Base-by-base conservation (phyloP, 768 basidiomycete genomes). In the Xerocomus potaroensis region DNA sequence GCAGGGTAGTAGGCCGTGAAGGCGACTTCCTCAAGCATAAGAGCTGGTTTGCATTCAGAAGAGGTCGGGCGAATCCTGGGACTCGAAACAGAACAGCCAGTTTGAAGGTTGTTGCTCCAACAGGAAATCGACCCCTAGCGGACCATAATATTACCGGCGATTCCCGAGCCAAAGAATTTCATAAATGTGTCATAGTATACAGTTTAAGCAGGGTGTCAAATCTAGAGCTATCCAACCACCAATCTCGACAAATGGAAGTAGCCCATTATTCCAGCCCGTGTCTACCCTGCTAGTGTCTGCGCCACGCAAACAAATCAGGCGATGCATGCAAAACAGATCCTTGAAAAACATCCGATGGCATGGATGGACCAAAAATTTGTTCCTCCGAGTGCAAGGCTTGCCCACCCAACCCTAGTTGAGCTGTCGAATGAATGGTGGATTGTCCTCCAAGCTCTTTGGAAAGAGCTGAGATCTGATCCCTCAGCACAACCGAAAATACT, bases 1-100 rank as follows among this genome's bases (percentile, higher is more conserved):
- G 80, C 75, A 23, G 85, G 84, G 58, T 87, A 87, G 59, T 76
- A 86, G 1, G 72, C 75, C 23, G 78, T 83, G 55, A 83, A 87
- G 0, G 75, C 74, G 24, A 84, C 73, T 61, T 87, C 81, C 31
- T 82, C 75, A 7, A 87, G 69, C 26, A 66, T 55, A 24, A 87
- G 63, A 0, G 79, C 81, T 18, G 72, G 69, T 16, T 67, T 63
- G 51, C 41, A 45, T 21, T 44, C 62, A 41, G 51, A 54, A 40
- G 48, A 63, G 30, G 45, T 58, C 7, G 30, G 44, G 38, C 57
- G 67, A 37, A 74, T 64, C 55, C 68, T 77, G 24, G 69, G 64
- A 45, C 57, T 59, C 26, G 81, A 75, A 39, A 81, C 26, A 62
- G 63, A 26, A 78, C 70, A 34, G 76, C 68, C n/a, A 75, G 61